phyloP scores from a whole-genome alignment of 1,284 basidiomycete genomes.

The Ustanciosporium gigantosporum region DNA sequence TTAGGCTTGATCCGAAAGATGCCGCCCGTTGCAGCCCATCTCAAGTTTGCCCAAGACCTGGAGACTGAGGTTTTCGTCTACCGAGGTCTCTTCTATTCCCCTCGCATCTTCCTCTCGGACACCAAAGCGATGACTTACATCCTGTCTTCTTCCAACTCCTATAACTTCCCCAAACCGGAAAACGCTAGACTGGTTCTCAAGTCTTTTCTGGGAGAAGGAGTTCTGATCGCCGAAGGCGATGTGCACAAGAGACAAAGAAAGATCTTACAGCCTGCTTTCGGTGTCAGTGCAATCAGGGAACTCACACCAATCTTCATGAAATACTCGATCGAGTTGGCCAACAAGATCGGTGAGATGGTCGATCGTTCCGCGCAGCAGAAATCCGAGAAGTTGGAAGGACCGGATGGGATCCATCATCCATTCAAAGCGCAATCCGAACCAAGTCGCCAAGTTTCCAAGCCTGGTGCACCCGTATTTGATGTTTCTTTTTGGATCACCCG shows the following conservation, averaged over 20 bases:
- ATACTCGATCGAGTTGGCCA: conserved; percentile 23
- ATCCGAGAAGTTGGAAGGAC: background rate
- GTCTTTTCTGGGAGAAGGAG: conserved; percentile 51
- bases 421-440: conserved; percentile 12
- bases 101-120: conserved; percentile 50
- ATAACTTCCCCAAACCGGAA: conserved; percentile 52
- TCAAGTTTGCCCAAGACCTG: conserved; percentile 19
- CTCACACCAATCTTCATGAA: conserved; percentile 45
- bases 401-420: conserved; percentile 9
- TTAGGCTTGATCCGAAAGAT: conserved; percentile 22
- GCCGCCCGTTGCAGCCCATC: conserved; percentile 30
- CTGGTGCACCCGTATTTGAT: conserved; percentile 33
- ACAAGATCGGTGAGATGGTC: conserved; percentile 30
- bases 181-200: conserved; percentile 28
- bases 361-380: conserved; percentile 11
- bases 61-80: conserved; percentile 42
- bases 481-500: conserved; percentile 32
- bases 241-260: conserved; percentile 50
- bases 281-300: conserved; percentile 40
- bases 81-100: conserved; percentile 51
- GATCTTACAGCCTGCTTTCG: conserved; percentile 55
- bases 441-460: conserved; percentile 6
- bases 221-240: conserved; percentile 53
- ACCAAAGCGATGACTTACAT: conserved; percentile 50
- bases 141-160: conserved; percentile 45